Percentiles rank a stretch among this genome's conserved stretches.
phyloP scores from a whole-genome alignment of 2,329 filamentous ascomycete genomes.

The Cordyceps pruinosa region DNA sequence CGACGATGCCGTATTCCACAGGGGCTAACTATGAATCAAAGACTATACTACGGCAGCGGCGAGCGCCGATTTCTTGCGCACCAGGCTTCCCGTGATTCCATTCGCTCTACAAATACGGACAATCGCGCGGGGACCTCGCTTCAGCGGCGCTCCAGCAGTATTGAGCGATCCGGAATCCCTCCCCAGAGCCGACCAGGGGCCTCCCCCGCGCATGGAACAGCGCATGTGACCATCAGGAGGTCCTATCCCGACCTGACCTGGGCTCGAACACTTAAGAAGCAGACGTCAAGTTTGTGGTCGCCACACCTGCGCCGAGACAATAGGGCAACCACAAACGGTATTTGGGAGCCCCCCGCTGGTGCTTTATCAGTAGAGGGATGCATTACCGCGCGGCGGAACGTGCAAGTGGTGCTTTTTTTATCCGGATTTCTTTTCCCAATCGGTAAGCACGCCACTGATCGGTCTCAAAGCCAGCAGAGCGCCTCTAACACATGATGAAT shows the following conservation, averaged over 20 bases:
- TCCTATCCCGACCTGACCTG: constrained; percentile 6
- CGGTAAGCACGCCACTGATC: constrained; percentile 38
- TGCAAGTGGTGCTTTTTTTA: constrained; percentile 69
- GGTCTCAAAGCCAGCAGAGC: not conserved
- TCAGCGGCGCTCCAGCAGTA: constrained; percentile 41
- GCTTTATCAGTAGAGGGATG: constrained; percentile 56
- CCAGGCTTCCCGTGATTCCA: constrained; percentile 37
- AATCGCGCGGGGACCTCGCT: constrained; percentile 40
- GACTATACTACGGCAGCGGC: constrained; percentile 64
- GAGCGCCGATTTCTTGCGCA: constrained; percentile 47
- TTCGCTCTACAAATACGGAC: constrained; percentile 40
- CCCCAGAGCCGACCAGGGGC: constrained; percentile 38
- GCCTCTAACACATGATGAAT: constrained; percentile 10
- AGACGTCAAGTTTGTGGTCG: constrained; percentile 61
- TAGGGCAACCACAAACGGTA: constrained; percentile 49
- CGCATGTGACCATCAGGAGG: not conserved
- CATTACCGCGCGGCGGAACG: constrained; percentile 59
- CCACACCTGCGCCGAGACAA: constrained; percentile 63
- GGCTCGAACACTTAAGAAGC: constrained; percentile 34
- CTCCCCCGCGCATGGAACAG: constrained; percentile 12
- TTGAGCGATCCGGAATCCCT: constrained; percentile 42
- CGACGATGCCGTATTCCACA: not conserved
- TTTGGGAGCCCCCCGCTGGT: constrained; percentile 68
- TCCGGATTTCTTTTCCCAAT: constrained; percentile 73
- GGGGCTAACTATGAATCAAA: constrained; percentile 23